phyloP scores from a whole-genome alignment of 129 eudicot species.

The Heracleum sosnowskyi region DNA sequence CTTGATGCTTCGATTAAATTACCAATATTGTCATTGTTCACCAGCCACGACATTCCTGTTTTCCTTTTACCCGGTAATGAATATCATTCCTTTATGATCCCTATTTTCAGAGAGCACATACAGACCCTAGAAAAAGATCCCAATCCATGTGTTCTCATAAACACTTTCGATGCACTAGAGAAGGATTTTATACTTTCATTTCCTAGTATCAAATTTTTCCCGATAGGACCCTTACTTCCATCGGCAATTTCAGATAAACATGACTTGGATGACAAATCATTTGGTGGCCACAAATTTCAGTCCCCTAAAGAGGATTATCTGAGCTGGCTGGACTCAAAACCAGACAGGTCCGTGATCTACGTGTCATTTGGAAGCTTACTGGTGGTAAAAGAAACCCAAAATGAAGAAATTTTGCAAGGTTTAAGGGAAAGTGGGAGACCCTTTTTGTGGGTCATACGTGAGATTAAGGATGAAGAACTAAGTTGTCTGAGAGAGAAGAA shows the following conservation, averaged over 20 bases:
- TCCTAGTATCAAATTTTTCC: slow-evolving; percentile 12
- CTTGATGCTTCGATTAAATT: slow-evolving; percentile 21
- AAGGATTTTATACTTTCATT: slow-evolving; percentile 15
- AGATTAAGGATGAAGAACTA: slow-evolving; percentile 11
- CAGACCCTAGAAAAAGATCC: slow-evolving; percentile 27
- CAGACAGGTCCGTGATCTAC: slow-evolving; percentile 36
- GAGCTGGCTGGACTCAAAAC: slow-evolving; percentile 38
- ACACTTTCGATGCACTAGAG: slow-evolving; percentile 42
- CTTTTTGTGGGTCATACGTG: slow-evolving; percentile 47
- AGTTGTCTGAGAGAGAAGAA: slow-evolving; percentile 1
- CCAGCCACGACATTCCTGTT: slow-evolving; percentile 30
- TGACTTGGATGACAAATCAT: slow-evolving; percentile 8
- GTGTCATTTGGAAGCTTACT: slow-evolving; percentile 57
- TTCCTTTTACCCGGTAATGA: slow-evolving; percentile 27
- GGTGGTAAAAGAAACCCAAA: slow-evolving; percentile 27
- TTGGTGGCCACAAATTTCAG: slow-evolving; percentile 5
- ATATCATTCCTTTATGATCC: slow-evolving; percentile 12
- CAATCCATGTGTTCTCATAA: slow-evolving; percentile 30
- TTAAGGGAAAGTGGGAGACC: slow-evolving; percentile 26
- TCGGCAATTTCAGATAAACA: slow-evolving; percentile 19
- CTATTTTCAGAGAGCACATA: slow-evolving; percentile 31
- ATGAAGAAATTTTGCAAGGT: slow-evolving; percentile 35
- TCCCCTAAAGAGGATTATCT: background rate
- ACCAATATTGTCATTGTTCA: slow-evolving; percentile 37
- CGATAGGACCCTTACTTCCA: slow-evolving; percentile 52